Evolutionary conservation across 169 alveolate genomes (phyloP), one percentile per base, ranked within the genome.

Genomic region (Theileria equi): DNA sequence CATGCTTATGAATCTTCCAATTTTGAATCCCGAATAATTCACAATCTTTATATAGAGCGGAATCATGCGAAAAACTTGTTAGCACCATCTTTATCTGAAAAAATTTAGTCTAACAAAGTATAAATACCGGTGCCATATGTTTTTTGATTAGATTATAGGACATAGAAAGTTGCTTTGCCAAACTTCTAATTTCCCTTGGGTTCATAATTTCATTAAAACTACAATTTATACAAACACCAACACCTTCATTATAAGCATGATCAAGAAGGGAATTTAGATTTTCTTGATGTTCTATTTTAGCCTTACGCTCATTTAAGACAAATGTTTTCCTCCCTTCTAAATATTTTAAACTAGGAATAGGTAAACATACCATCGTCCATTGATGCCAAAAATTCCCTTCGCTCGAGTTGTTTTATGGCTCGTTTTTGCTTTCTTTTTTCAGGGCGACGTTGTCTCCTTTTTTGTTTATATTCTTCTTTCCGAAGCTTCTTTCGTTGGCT

Each of bases 1-100:
- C 31, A 31, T 77, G 69, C 8, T 31, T 48, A 53, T 58, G 86
- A 26, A 76, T 79, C 81, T 66, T 77, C 86, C 86, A 77, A 17
- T 26, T 61, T 13, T 66, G 70, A 7, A 65, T 43, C 16, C 61
- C 49, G n/a, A 44, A 67, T 13, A 66, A 21, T 10, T 77, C 67
- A 17, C 71, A 16, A 21, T 67, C 58, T 0, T 16, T 54, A 26
- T 65, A 65, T 23, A 65, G 36, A 17, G 13, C 6, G 11, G 73
- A 41, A 11, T 43, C 31, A 8, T 21, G 50, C n/a, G 55, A 26
- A n/a, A 77, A 45, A 35, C 81, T 66, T 0, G 84, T 45, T 34
- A 74, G 21, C 1, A 55, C 44, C 0, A 74, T 64, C 34, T 66
- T 74, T 10, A 74, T 50, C 84, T 74, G 38, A 16, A 32, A 23